Evolutionary conservation across 345 rosid species (phyloP), one percentile per base, ranked within the genome.

Genomic region (Populus euphratica): DNA sequence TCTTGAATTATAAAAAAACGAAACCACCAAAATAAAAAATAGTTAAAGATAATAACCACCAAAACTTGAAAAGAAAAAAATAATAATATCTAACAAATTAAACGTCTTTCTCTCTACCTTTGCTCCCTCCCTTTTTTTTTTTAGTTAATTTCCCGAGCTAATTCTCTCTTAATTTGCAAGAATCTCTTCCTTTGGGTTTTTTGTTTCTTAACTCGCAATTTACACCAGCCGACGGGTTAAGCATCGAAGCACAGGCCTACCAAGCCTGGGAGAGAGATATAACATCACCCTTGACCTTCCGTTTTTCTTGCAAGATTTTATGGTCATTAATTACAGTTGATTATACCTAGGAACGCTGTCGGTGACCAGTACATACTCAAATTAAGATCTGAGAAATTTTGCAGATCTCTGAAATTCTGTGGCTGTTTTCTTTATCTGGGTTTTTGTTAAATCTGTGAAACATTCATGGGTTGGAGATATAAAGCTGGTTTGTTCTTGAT

Each of bases 401-500:
- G 25, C 39, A 38, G 83, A 83, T 86, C 88, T 77, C 74, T 33
- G 47, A 6, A 38, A 43, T 68, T 81, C 86, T 79, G 56, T 27
- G 31, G 38, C 41, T n/a, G 20, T 27, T 31, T 47, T 73, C 21
- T 69, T 9, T 11, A 44, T 17, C 62, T 74, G 70, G 70, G 59
- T 66, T 27, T 16, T 76, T 23, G 5, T 67, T 61, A 59, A 3
- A 36, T 64, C 71, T n/a, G 63, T 69, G 50, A 38, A 69, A 17
- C n/a, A 14, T 31, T 77, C 52, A 96, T 96, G 99, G 86, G 90
- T 78, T 94, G 90, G 97, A 92, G 87, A 77, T 96, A 96, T 68
- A 92, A 76, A 76, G 94, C 98, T 73, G 99, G 99, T 65, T 76
- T 96, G 83, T 88, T 93, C 77, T 86, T 96, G 81, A 96, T 96